Percentiles rank a stretch among this genome's conserved stretches.
Conservation (phyloP, 768 basidiomycete genomes). For the Pleurotus tuoliensis region DNA sequence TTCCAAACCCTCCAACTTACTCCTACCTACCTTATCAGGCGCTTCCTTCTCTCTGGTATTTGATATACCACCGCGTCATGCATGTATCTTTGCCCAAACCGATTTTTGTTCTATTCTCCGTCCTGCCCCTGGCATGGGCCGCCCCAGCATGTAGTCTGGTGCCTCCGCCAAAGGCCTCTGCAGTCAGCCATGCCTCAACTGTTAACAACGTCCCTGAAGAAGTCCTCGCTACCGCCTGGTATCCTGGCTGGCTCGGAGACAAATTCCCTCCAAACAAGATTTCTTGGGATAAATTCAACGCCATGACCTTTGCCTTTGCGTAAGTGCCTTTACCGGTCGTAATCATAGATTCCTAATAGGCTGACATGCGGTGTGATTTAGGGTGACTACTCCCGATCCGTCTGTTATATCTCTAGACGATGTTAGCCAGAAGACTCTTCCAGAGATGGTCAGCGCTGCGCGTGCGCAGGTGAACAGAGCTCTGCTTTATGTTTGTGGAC, state of each 20-base stretch:
- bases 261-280: constrained; percentile 38
- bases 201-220: constrained; percentile 17
- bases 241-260: constrained; percentile 45
- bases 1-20: background rate
- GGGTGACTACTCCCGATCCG: constrained; percentile 32
- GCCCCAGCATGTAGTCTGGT: constrained; percentile 29
- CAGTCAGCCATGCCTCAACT: background rate
- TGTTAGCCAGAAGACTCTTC: constrained; percentile 45
- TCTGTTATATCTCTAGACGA: constrained; percentile 30
- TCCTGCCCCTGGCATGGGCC: constrained; percentile 21
- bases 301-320: constrained; percentile 48
- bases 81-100: constrained; percentile 6
- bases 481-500: background rate
- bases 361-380: constrained; percentile 12
- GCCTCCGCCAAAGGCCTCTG: constrained; percentile 19
- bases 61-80: constrained; percentile 3
- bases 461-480: constrained; percentile 32
- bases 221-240: constrained; percentile 52
- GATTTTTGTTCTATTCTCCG: constrained; percentile 23
- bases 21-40: background rate
- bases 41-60: background rate
- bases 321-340: constrained; percentile 17
- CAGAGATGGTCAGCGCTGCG: constrained; percentile 49
- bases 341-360: background rate
- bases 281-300: constrained; percentile 53